phyloP scores from a whole-genome alignment of 495 filamentous ascomycete genomes.

The Pyrenopolyporus hunteri region DNA sequence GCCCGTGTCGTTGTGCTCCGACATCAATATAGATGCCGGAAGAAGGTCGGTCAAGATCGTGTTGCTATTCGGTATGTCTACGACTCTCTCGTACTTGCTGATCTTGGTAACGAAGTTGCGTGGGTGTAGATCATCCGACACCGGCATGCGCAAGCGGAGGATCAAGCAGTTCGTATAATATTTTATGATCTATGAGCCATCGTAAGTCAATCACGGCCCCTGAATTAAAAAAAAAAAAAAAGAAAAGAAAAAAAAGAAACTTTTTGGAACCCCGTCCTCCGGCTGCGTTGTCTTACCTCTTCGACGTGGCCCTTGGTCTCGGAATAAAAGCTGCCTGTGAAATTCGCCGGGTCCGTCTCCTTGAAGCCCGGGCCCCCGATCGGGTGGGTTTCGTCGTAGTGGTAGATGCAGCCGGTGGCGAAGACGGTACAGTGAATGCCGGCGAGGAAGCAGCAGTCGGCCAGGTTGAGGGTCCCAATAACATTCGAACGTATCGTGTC shows the following conservation, averaged over 20 bases:
- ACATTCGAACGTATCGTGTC: conserved; percentile 69
- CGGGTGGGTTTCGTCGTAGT: conserved; percentile 64
- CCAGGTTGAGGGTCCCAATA: conserved; percentile 66
- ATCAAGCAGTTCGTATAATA: conserved; percentile 64
- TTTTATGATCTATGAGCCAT: conserved; percentile 59
- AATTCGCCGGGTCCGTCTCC: conserved; percentile 69
- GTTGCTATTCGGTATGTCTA: conserved; percentile 72
- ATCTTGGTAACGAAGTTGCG: conserved; percentile 75
- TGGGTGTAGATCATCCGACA: conserved; percentile 68
- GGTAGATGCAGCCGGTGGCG: conserved; percentile 69
- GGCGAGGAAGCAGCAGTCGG: conserved; percentile 62
- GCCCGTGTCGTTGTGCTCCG: conserved; percentile 65
- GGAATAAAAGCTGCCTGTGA: conserved; percentile 70
- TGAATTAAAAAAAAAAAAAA: not conserved
- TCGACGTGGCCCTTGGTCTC: conserved; percentile 69
- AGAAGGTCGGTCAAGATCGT: conserved; percentile 68
- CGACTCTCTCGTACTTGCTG: conserved; percentile 65
- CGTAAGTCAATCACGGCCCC: conserved; percentile 14
- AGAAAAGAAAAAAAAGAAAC: too few relatives aligned
- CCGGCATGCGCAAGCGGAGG: conserved; percentile 71
- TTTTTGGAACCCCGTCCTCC: too few relatives aligned
- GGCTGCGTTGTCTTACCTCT: conserved; percentile 51
- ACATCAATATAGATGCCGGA: conserved; percentile 63
- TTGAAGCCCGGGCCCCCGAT: conserved; percentile 63
- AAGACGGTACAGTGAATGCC: conserved; percentile 68